Percentiles rank a stretch among this genome's conserved stretches.
These are phyloP conservation scores for Gentiana straminea DNA, from an alignment of 257 asterid species.

Conservation along the genomic window DNA sequence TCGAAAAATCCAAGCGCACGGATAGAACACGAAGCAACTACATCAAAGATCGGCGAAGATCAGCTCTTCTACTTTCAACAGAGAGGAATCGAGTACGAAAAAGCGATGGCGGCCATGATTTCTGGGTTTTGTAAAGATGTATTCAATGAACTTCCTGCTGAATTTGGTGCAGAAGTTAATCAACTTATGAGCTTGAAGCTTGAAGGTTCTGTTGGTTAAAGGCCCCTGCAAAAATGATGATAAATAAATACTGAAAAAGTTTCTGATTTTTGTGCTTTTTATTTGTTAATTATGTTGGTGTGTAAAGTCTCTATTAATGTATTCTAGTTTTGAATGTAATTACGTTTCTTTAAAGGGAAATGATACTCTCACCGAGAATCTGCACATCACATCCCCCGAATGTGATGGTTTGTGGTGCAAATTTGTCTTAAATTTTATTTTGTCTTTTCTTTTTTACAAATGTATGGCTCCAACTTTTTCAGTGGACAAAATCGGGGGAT, in stretches of 20 bases:
- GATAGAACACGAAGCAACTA: slow-evolving; percentile 88
- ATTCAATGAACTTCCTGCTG: slow-evolving; percentile 85
- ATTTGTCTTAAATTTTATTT: too few species aligned
- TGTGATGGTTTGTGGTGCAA: too few species aligned
- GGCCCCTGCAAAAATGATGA: background rate
- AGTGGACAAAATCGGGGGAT: too few species aligned
- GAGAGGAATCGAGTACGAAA: slow-evolving; percentile 86
- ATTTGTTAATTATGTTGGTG: background rate
- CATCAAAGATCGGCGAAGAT: slow-evolving; percentile 90
- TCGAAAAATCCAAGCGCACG: slow-evolving; percentile 55
- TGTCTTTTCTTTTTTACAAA: too few species aligned
- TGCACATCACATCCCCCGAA: too few species aligned
- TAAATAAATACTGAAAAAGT: background rate
- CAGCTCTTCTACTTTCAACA: slow-evolving; percentile 91
- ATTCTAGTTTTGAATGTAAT: too few species aligned
- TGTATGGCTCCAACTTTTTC: too few species aligned
- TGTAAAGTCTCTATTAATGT: too few species aligned
- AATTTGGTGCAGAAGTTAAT: slow-evolving; percentile 93
- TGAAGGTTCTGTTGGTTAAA: slow-evolving; percentile 87
- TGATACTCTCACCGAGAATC: too few species aligned
- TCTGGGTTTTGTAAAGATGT: slow-evolving; percentile 91
- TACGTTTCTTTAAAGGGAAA: too few species aligned
- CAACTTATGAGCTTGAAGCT: slow-evolving; percentile 91
- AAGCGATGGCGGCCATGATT: slow-evolving; percentile 95
- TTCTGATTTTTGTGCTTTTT: background rate